A percentile compares a stretch with the other conserved stretches of the same genome.
Conservation (phyloP, 139 green algal genomes). For the Trebouxia sp. region DNA sequence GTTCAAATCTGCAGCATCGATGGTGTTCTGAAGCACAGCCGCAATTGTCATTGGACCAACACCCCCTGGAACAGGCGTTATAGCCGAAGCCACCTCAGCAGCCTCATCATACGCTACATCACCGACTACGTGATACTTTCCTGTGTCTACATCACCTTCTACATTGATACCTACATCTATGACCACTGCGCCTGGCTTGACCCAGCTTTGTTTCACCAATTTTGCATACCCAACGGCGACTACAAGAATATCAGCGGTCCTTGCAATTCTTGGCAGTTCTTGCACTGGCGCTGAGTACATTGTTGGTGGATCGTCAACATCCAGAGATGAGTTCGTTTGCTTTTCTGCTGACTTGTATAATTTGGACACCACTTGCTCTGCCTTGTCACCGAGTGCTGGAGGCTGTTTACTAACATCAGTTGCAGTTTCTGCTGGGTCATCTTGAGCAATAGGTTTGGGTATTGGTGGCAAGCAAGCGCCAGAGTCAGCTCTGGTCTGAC, state of each 20-base stretch:
- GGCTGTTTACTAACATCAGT: no score
- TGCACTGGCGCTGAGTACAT: constrained; percentile 10
- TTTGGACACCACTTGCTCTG: no score
- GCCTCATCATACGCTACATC: background rate
- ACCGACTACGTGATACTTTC: constrained; percentile 32
- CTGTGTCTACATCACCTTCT: constrained; percentile 81
- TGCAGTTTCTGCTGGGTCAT: no score
- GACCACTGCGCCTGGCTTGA: constrained; percentile 92
- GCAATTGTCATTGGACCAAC: constrained; percentile 99
- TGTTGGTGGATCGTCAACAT: background rate
- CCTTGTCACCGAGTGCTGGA: no score
- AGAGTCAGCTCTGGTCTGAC: background rate
- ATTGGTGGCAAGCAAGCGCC: background rate
- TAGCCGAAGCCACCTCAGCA: constrained; percentile 50
- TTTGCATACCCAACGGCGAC: constrained; percentile 73
- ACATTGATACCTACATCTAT: constrained; percentile 98
- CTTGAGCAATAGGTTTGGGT: background rate
- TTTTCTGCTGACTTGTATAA: no score
- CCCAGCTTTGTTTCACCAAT: constrained; percentile 71
- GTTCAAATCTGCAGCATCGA: constrained; percentile 16
- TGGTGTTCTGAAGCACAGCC: constrained; percentile 86
- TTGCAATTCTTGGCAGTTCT: constrained; percentile 55
- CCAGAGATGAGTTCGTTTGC: background rate
- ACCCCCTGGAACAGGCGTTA: constrained; percentile 95
- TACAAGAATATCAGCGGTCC: constrained; percentile 78